Evolutionary conservation across 768 basidiomycete genomes (phyloP).

Genomic region (Termitomyces eurrhizus): DNA sequence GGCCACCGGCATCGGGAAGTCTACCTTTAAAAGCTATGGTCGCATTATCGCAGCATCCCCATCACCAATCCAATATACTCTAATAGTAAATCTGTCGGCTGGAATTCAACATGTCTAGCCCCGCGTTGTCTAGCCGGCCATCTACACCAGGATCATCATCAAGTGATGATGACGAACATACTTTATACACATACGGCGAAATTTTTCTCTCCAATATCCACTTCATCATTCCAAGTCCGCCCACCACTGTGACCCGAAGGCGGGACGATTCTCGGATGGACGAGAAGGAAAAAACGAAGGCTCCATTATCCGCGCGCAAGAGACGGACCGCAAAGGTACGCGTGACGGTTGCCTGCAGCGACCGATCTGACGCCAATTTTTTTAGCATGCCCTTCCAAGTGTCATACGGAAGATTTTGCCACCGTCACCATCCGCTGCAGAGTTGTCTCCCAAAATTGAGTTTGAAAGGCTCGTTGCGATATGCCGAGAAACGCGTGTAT

Average conservation of each 20-base stretch:
- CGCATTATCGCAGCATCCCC: not conserved
- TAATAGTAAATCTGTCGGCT: not conserved
- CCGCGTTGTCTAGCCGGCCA: not conserved
- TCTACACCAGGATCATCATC: slow-evolving; percentile 4
- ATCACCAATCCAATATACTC: not conserved
- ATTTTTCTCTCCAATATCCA: slow-evolving; percentile 36
- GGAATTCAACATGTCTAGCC: not conserved
- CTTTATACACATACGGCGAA: slow-evolving; percentile 41
- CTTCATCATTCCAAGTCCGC: slow-evolving; percentile 30
- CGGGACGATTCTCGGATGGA: slow-evolving; percentile 9
- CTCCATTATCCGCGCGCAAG: slow-evolving; percentile 2
- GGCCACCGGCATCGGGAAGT: not conserved
- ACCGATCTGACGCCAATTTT: not conserved
- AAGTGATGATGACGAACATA: slow-evolving; percentile 32
- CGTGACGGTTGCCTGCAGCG: not conserved
- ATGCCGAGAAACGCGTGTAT: slow-evolving; percentile 12
- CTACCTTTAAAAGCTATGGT: not conserved
- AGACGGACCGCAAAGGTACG: not conserved
- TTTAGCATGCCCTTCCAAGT: slow-evolving; percentile 16
- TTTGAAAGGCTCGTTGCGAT: slow-evolving; percentile 20
- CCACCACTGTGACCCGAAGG: slow-evolving; percentile 20
- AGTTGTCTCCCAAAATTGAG: slow-evolving; percentile 13
- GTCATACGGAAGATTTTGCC: slow-evolving; percentile 21
- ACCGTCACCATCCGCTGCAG: slow-evolving; percentile 18
- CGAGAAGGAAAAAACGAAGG: slow-evolving; percentile 5